Evolutionary conservation across 306 rosid genomes (phyloP).

Genomic region (Vigna hirtella): DNA sequence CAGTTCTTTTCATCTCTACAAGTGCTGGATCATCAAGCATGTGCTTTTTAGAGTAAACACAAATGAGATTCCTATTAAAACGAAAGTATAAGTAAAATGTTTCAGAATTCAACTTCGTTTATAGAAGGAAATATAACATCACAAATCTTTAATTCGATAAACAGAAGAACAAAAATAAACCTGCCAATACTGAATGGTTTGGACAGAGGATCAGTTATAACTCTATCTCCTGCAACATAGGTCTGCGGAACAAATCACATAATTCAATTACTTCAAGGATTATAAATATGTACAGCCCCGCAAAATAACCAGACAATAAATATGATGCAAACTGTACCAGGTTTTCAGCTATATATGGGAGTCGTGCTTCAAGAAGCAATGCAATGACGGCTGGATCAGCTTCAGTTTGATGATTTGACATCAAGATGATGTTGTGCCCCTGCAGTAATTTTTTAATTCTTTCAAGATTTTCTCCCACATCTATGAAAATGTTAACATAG

Average conservation of each 20-base stretch:
- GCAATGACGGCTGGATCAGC: conserved; percentile 98
- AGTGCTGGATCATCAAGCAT: conserved; percentile 87
- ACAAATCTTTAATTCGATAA: conserved; percentile 34
- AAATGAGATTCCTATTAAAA: conserved; percentile 83
- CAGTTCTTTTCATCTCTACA: conserved; percentile 83
- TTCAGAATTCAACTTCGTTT: conserved; percentile 29
- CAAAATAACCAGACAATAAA: conserved; percentile 28
- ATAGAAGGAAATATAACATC: conserved; percentile 26
- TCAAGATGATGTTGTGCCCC: conserved; percentile 95
- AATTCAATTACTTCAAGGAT: conserved; percentile 52
- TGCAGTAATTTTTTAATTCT: conserved; percentile 53
- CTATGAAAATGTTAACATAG: conserved; percentile 29
- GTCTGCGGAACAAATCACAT: conserved; percentile 60
- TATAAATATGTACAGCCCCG: conserved; percentile 27
- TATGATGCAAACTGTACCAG: conserved; percentile 58
- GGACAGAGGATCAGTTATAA: conserved; percentile 88
- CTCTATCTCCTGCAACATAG: conserved; percentile 97
- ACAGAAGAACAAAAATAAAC: conserved; percentile 53
- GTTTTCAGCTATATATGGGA: conserved; percentile 78
- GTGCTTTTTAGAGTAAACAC: conserved; percentile 98
- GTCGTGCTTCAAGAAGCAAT: conserved; percentile 78
- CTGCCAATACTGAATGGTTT: conserved; percentile 99
- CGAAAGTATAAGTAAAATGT: neutral
- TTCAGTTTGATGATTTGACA: conserved; percentile 98
- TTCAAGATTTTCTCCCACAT: conserved; percentile 41